Evolutionary conservation across 352 stramenopile species (phyloP).

Genomic region (Globisporangium middletonii): DNA sequence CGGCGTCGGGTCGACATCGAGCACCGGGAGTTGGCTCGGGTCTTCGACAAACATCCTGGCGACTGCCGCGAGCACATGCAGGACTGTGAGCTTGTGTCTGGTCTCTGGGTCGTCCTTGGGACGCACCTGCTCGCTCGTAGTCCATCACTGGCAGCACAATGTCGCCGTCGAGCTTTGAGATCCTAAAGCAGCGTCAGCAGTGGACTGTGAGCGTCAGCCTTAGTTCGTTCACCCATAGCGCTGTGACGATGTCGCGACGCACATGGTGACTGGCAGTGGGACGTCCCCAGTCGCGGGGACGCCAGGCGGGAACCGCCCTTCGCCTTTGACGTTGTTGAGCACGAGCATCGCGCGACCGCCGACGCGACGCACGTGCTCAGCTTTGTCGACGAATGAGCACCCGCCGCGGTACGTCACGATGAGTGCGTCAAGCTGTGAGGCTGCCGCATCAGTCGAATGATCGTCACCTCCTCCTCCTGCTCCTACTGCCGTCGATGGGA

Average conservation of each 20-base stretch:
- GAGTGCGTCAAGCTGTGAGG: constrained; percentile 3
- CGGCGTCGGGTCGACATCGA: constrained; percentile 19
- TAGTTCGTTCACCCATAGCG: neutral
- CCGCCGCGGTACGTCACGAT: constrained; percentile 47
- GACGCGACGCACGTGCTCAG: constrained; percentile 23
- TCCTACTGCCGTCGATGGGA: neutral
- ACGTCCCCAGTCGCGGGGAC: constrained; percentile 24
- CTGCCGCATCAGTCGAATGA: neutral
- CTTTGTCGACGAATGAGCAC: constrained; percentile 71
- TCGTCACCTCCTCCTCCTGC: neutral
- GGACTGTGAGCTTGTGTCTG: neutral
- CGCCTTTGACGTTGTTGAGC: constrained; percentile 60
- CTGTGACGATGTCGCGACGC: neutral
- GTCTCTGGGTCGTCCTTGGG: neutral
- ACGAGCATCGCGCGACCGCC: constrained; percentile 38
- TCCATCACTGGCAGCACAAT: constrained; percentile 57
- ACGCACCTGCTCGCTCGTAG: constrained; percentile 30
- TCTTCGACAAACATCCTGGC: constrained; percentile 14
- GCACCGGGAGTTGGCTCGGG: constrained; percentile 18
- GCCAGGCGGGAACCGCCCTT: constrained; percentile 41
- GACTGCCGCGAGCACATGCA: neutral
- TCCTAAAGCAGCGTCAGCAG: constrained; percentile 18
- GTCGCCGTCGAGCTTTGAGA: constrained; percentile 60
- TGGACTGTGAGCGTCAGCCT: neutral
- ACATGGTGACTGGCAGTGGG: constrained; percentile 55